Base-by-base conservation (phyloP, 2,329 filamentous ascomycete genomes). In the Xylariaceae sp. region DNA sequence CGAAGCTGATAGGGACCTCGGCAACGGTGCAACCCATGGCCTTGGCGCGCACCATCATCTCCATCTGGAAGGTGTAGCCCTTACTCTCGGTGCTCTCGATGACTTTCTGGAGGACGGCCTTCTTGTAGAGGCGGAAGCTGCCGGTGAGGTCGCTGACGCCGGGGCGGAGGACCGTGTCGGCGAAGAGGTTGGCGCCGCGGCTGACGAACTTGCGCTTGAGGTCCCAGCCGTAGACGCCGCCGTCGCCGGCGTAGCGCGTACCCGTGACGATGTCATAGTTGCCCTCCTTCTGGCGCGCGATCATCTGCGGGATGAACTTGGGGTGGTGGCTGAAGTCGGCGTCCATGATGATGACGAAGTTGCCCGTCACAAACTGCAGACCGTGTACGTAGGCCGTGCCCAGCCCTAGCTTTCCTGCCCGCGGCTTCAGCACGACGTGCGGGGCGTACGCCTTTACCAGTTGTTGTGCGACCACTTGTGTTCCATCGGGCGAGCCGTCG, bases 311-410 rank as follows among this genome's bases (percentile, higher is more conserved):
- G 77, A 99, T 96, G 85, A 98, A 99, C 79, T 98, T 99, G 73
- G 95, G 95, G 82, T 99, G 95, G 80, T 99, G 95, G 68, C 87
- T 92, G 84, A 99, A 99, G 79, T 99, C 95, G 77, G 96, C 95
- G 81, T 99, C 95, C 95, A 99, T 99, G 84, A 99, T 99, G 82
- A 99, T 91, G 73, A 99, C 91, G 73, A 87, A 98, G 84, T 96
- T 97, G 69, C 95, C 95, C 19, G 87, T 92, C 21, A 84, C 89
- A 73, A 90, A 98, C 75, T 96, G 86, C 59, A 99, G 83, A 49
- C 94, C 94, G 77, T 97, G 93, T 34, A 97, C 91, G 79, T 98
- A 98, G 45, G 94, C 94, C 2, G 94, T 97, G 67, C 94, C 94
- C 46, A 98, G 88, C n/a, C 94, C 94, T 34, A 97, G 90, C 80